These are phyloP conservation scores for Penicillium sp. DNA, from an alignment of 2,329 filamentous ascomycete species.

Conservation along the genomic window DNA sequence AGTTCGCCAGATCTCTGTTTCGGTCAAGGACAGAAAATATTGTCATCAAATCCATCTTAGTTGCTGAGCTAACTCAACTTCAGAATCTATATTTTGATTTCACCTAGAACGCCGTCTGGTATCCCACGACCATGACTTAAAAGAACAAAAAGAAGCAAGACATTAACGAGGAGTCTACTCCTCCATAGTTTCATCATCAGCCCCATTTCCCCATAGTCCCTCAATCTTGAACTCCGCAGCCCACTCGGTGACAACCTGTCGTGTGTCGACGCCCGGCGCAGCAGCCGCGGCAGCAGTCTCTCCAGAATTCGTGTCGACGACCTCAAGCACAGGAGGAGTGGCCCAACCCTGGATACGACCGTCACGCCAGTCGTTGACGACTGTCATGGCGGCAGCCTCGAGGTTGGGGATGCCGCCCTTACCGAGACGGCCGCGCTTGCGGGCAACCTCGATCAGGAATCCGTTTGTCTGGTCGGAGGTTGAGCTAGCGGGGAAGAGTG, in stretches of 20 bases:
- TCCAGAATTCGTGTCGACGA: constrained; percentile 51
- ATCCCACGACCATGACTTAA: constrained; percentile 21
- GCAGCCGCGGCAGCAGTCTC: constrained; percentile 37
- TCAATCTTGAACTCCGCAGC: constrained; percentile 94
- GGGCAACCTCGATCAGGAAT: constrained; percentile 91
- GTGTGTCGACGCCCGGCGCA: constrained; percentile 64
- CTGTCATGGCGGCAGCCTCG: constrained; percentile 83
- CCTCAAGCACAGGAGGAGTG: constrained; percentile 71
- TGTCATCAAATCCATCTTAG: constrained; percentile 7
- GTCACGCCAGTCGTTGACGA: constrained; percentile 96
- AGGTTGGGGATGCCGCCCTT: constrained; percentile 91
- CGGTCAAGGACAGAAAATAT: background rate
- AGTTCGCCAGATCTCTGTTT: background rate
- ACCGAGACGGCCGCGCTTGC: constrained; percentile 87
- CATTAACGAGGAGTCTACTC: constrained; percentile 36
- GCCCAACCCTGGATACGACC: constrained; percentile 93
- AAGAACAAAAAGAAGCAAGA: constrained; percentile 5
- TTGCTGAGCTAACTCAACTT: background rate
- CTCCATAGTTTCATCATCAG: constrained; percentile 47
- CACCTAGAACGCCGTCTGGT: constrained; percentile 21
- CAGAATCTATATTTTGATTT: constrained; percentile 15
- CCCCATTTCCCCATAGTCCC: constrained; percentile 80
- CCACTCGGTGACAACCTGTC: constrained; percentile 90
- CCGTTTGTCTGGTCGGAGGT: constrained; percentile 79
- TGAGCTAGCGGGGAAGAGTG: constrained; percentile 68